Base-by-base conservation (phyloP, 306 rosid genomes). In the Clitoria ternatea region DNA sequence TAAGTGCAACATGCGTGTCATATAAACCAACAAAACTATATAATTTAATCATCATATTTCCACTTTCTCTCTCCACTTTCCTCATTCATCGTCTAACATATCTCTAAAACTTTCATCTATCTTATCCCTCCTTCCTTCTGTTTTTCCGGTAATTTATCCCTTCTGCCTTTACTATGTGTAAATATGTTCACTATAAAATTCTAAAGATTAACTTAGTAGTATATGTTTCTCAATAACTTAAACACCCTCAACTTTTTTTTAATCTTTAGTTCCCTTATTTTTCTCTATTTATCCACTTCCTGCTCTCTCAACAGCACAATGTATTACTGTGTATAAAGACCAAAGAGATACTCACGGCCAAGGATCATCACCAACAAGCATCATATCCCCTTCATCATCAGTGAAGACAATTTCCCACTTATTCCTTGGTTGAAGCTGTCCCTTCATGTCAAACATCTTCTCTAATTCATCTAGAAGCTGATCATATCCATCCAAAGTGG, bases 381-480 rank as follows among this genome's bases (percentile, higher is more conserved):
- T 90, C 82, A 77, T 87, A 79, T 94, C 98, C 47, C 96, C 95
- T 80, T 95, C 99, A 43, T 91, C 90, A 57, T 95, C 99, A 5
- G 94, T 94, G 79, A 84, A 94, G 70, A 85, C 89, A 54, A 95
- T 83, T 66, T 84, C 85, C 99, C 96, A 95, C 74, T 70, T 89
- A 50, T 85, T 80, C 32, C 88, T 75, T 2, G 61, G 74, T 43
- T 76, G 81, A 68, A 95, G 90, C 61, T 91, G 86, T 37, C 96
- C 96, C 83, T 83, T 89, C 32, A 95, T 81, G 77, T 87, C 99
- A 66, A 95, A 95, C 96, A 95, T 70, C 60, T 86, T 83, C 75
- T 91, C 96, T 40, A 95, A 73, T 66, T 89, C 97, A 20, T 69
- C 88, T 0, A 90, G 81, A 24, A 95, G 97, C 68, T 87, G 85